A percentile compares a stretch with the other conserved stretches of the same genome.
phyloP scores from a whole-genome alignment of 306 rosid species.

The Argentina anserina region DNA sequence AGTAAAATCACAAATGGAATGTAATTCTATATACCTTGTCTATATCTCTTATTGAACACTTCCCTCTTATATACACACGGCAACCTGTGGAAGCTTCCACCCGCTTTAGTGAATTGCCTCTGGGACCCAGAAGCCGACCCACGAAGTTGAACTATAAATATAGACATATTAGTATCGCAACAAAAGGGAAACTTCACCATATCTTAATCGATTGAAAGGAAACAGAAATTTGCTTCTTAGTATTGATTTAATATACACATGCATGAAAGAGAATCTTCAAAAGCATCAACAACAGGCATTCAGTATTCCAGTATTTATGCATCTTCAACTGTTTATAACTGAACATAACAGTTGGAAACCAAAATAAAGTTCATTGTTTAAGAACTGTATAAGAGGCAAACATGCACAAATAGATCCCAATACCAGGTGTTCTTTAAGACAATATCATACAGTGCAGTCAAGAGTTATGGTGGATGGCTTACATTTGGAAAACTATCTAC shows the following conservation, averaged over 20 bases:
- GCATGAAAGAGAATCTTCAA: neutral
- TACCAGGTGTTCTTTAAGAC: constrained; percentile 15
- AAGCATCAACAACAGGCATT: neutral
- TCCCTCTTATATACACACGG: constrained; percentile 81
- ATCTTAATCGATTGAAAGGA: neutral
- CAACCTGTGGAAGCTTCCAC: constrained; percentile 87
- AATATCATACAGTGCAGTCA: neutral
- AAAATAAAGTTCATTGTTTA: neutral
- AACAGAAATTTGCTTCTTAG: neutral
- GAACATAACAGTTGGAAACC: neutral
- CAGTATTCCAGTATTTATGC: neutral
- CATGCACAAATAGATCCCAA: constrained; percentile 15
- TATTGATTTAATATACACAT: neutral
- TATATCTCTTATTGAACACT: constrained; percentile 77
- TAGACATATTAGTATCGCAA: constrained; percentile 14
- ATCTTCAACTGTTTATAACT: neutral
- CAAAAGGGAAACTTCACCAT: neutral
- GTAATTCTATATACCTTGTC: constrained; percentile 33
- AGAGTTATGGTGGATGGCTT: constrained; percentile 21
- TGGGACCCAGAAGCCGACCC: constrained; percentile 82
- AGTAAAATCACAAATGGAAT: neutral
- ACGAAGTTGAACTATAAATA: constrained; percentile 69
- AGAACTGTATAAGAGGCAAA: neutral
- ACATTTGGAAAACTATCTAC: constrained; percentile 87
- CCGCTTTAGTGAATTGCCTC: constrained; percentile 83